Evolutionary conservation across 768 basidiomycete species (phyloP), one percentile per base, ranked within the genome.

Genomic region (Sporobolomyces phaffii): DNA sequence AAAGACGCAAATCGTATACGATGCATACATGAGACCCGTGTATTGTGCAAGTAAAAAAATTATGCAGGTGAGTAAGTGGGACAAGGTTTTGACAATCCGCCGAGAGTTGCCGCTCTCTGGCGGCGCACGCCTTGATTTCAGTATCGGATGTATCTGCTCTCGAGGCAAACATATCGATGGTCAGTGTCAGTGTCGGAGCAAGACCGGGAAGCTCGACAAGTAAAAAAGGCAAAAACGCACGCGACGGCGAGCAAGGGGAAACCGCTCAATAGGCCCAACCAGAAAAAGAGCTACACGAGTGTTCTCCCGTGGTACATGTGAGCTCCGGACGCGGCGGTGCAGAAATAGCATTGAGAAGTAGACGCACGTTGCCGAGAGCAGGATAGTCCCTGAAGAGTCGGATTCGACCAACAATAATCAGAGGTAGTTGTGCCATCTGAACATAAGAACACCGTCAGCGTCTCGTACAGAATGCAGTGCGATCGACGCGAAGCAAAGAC

Each of bases 221-320:
- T n/a, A n/a, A n/a, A 54, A 22, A 38, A 11, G 24, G 9, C 26
- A 31, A 15, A 13, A 22, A 45, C 56, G 6, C 18, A 87, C 28
- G 81, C 87, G 24, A 93, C 89, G 69, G 91, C 93, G 20, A 99
- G 83, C 61, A 98, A 78, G 2, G 96, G 96, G 82, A 98, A 91
- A 18, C 94, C 94, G 9, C 86, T 72, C 74, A 81, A 75, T 22
- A 98, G 82, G 4, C 92, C 92, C 26, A 91, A 70, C 96, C 96
- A 99, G 77, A 99, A 98, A 36, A 94, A 84, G 50, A 91, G 75
- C 72, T 66, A 53, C 26, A 49, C n/a, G n/a, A n/a, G n/a, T n/a
- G n/a, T n/a, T n/a, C n/a, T n/a, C n/a, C n/a, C n/a, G n/a, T n/a
- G n/a, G n/a, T n/a, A n/a, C n/a, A n/a, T n/a, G n/a, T n/a, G n/a